A percentile compares a stretch with the other conserved stretches of the same genome.
phyloP scores from a whole-genome alignment of 2,329 filamentous ascomycete genomes.

The Periconia sp. region DNA sequence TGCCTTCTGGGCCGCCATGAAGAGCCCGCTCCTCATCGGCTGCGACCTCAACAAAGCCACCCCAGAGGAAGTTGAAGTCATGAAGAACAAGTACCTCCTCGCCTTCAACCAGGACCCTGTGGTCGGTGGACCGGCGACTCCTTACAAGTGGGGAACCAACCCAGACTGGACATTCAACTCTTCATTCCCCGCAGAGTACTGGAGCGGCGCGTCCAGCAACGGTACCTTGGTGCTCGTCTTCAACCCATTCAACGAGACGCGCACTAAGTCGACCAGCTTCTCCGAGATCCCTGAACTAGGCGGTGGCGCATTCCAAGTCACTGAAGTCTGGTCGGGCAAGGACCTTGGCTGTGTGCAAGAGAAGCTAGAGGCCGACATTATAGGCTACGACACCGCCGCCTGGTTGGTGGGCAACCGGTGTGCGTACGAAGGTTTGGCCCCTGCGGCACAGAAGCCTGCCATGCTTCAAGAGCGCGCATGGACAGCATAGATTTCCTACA shows the following conservation, averaged over 20 bases:
- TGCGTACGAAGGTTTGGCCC: background rate
- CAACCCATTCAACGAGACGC: constrained; percentile 20
- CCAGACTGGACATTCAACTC: constrained; percentile 54
- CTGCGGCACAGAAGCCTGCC: background rate
- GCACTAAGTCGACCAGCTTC: constrained; percentile 18
- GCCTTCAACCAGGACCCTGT: constrained; percentile 50
- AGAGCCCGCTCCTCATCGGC: constrained; percentile 49
- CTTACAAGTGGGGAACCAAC: constrained; percentile 53
- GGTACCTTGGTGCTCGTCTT: constrained; percentile 29
- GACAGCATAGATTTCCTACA: too few relatives aligned
- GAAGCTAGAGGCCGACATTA: constrained; percentile 11
- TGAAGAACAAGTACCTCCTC: constrained; percentile 45
- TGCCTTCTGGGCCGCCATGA: constrained; percentile 46
- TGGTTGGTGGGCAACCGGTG: constrained; percentile 7
- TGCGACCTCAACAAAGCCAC: constrained; percentile 41
- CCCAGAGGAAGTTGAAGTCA: constrained; percentile 42
- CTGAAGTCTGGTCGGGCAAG: constrained; percentile 24
- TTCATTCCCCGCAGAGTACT: constrained; percentile 29
- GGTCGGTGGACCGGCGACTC: constrained; percentile 43
- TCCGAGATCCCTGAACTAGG: constrained; percentile 22
- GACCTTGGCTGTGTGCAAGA: constrained; percentile 11
- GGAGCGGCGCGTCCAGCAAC: constrained; percentile 24
- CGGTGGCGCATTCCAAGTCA: constrained; percentile 13
- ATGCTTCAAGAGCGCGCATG: background rate
- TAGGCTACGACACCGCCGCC: constrained; percentile 19